Base-by-base conservation (phyloP, 208 protist genomes). In the Acanthamoeba royreba region DNA sequence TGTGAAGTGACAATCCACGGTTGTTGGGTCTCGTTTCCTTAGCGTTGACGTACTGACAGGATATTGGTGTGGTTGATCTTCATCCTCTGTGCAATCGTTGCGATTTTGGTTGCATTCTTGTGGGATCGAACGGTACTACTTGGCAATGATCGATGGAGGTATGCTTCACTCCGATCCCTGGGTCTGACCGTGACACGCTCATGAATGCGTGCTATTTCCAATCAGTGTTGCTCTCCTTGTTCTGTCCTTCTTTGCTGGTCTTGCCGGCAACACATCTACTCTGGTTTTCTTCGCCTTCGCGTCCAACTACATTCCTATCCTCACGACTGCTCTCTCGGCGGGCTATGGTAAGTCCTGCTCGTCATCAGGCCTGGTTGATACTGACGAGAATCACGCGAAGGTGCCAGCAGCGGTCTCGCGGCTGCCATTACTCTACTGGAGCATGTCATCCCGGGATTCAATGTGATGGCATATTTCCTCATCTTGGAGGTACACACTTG, bases 211-310 rank as follows among this genome's bases (percentile, higher is more conserved):
- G 66, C 13, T 22, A 15, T 77, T 8, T 9, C 19, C 35, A 22
- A 11, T 15, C 43, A 83, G 72, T 25, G 35, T 46, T 28, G 72
- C n/a, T 4, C 72, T 83, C 43, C 72, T 83, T 25, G 22, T 83
- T 25, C 15, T 83, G 9, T 7, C 72, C 72, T 83, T 83, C 25
- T 31, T 40, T 25, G 5, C 72, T 28, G 72, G 72, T 11, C 43
- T 83, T 17, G 72, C 72, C 22, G 72, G 72, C 13, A 83, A 83
- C 72, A 83, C 72, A 7, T 52, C 40, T 38, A 83, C 72, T 17
- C 72, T 83, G 8, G 72, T 83, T 22, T 83, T 83, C 72, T 83
- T 83, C 25, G 72, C 72, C 72, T 83, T 83, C 22, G 72, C 72
- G 17, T 83, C 72, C 72, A 83, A 83, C 72, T 83, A 83, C 43